phyloP scores from a whole-genome alignment of 352 stramenopile genomes.

The Globisporangium polare region DNA sequence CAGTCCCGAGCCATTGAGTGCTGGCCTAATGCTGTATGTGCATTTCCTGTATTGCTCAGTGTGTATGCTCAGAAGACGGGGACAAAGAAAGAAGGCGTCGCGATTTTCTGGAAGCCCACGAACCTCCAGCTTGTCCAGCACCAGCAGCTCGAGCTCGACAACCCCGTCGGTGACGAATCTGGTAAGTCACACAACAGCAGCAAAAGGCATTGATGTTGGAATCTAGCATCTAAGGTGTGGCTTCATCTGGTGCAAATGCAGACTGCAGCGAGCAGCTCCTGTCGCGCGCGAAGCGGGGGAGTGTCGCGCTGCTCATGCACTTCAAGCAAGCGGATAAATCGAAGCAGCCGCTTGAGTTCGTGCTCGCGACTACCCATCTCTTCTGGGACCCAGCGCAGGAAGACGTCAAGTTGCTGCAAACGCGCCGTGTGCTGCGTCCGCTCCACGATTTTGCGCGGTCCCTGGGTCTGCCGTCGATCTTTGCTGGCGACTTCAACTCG shows the following conservation, averaged over 20 bases:
- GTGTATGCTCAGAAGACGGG: conserved; percentile 69
- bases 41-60: conserved; percentile 15
- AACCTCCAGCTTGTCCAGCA: conserved; percentile 43
- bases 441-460: conserved; percentile 33
- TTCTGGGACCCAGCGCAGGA: conserved; percentile 83
- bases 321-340: conserved; percentile 32
- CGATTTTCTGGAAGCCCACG: conserved; percentile 64
- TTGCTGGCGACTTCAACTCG: conserved; percentile 84
- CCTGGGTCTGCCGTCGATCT: conserved; percentile 34
- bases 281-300: conserved; percentile 41
- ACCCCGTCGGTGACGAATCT: conserved; percentile 46
- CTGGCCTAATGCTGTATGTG: neutral
- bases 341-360: conserved; percentile 30
- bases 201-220: neutral
- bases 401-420: conserved; percentile 82
- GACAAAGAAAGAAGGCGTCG: conserved; percentile 63
- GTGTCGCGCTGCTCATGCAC: conserved; percentile 49
- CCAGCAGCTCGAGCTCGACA: conserved; percentile 42
- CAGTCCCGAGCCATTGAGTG: neutral
- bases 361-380: conserved; percentile 78
- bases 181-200: conserved; percentile 20
- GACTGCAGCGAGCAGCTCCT: conserved; percentile 55
- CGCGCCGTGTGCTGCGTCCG: conserved; percentile 41
- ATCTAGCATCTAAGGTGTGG: neutral
- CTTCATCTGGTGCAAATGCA: conserved; percentile 11